These are phyloP conservation scores for Capsella rubella DNA, from an alignment of 441 rosid species.

Conservation along the genomic window DNA sequence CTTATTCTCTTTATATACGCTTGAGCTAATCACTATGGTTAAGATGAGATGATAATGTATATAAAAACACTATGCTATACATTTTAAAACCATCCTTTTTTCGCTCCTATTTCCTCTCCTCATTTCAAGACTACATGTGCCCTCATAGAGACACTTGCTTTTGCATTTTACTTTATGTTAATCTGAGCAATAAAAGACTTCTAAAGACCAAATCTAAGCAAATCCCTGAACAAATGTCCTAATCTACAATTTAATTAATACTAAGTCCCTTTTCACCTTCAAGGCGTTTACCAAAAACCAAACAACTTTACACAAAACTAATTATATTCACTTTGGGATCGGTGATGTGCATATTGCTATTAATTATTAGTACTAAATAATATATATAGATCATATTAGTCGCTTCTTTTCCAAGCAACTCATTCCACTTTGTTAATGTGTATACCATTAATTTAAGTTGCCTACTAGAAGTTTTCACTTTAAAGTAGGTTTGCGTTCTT, in stretches of 20 bases:
- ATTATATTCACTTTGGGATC: conserved; percentile 40
- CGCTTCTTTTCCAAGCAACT: conserved; percentile 34
- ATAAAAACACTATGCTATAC: not conserved
- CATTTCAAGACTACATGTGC: conserved; percentile 57
- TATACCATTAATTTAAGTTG: conserved; percentile 5
- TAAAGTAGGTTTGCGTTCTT: conserved; percentile 13
- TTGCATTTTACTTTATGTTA: conserved; percentile 45
- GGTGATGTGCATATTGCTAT: conserved; percentile 39
- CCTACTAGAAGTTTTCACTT: conserved; percentile 20
- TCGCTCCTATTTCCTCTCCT: conserved; percentile 54
- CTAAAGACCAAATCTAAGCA: conserved; percentile 70
- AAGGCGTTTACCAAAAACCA: conserved; percentile 35
- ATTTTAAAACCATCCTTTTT: conserved; percentile 9
- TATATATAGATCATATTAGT: conserved; percentile 6
- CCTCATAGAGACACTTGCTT: conserved; percentile 47
- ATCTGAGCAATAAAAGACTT: conserved; percentile 44
- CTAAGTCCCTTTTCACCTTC: conserved; percentile 24
- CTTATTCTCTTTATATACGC: conserved; percentile 25
- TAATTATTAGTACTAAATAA: conserved; percentile 8
- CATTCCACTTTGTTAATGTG: conserved; percentile 33
- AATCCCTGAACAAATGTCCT: conserved; percentile 67
- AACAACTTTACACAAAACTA: conserved; percentile 36
- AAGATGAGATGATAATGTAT: conserved; percentile 10
- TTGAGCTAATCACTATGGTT: conserved; percentile 26
- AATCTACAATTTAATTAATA: conserved; percentile 7